Conservation (phyloP, 306 rosid genomes). For the Alnus rubra region DNA sequence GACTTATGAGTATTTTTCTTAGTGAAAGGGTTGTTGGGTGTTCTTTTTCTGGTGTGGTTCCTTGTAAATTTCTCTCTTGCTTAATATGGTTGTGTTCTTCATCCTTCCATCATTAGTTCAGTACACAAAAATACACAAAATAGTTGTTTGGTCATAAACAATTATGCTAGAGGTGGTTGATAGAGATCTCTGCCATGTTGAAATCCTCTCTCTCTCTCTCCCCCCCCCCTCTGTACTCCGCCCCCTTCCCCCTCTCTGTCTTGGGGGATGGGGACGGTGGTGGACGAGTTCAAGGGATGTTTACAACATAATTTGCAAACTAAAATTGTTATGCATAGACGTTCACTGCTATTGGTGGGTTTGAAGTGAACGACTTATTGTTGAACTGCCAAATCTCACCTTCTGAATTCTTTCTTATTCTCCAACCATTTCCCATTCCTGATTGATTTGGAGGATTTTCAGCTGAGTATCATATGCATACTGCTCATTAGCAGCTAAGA, state of each 20-base stretch:
- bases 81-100: neutral
- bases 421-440: neutral
- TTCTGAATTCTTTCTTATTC: neutral
- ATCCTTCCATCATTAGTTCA: neutral
- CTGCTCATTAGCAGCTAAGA: slow-evolving; percentile 5
- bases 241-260: neutral
- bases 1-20: neutral
- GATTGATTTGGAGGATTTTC: neutral
- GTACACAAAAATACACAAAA: neutral
- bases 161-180: neutral
- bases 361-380: neutral
- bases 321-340: neutral
- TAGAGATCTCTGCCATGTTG: neutral
- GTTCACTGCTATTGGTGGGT: neutral
- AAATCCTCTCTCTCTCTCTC: neutral
- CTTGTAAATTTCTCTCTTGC: neutral
- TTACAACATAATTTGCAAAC: neutral
- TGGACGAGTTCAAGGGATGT: no score
- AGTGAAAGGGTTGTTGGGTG: neutral
- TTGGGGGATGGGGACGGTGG: neutral
- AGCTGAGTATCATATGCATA: neutral
- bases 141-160: neutral
- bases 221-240: neutral
- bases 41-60: neutral
- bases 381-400: neutral